Evolutionary conservation across 2,329 filamentous ascomycete species (phyloP).

Genomic region (Dactylellina haptotyla): DNA sequence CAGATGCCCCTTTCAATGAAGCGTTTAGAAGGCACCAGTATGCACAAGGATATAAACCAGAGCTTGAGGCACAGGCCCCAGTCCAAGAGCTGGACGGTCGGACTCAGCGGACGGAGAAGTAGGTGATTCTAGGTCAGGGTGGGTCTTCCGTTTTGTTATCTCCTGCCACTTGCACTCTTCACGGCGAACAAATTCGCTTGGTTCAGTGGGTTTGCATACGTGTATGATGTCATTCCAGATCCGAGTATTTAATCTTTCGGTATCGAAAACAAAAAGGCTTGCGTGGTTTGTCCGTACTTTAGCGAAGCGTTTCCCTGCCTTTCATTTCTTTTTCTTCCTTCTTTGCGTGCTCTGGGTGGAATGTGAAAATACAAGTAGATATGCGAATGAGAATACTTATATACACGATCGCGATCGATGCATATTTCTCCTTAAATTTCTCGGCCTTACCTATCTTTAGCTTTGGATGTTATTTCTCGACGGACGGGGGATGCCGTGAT

Average conservation of each 20-base stretch:
- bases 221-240: constrained; percentile 31
- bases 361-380: background rate
- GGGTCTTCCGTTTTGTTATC: constrained; percentile 7
- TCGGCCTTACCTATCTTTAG: too few species aligned
- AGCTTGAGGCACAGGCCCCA: too few species aligned
- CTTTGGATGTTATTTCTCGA: too few species aligned
- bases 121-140: background rate
- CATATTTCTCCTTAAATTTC: too few species aligned
- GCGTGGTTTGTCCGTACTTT: constrained; percentile 13
- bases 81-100: constrained; percentile 17
- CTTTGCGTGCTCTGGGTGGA: background rate
- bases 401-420: too few species aligned
- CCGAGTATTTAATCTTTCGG: background rate
- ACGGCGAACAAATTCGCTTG: background rate
- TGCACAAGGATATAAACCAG: too few species aligned
- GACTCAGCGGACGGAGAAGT: background rate
- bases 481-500: too few species aligned
- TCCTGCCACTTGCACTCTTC: too few species aligned
- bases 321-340: background rate
- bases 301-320: too few species aligned
- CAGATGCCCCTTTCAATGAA: too few species aligned
- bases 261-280: constrained; percentile 8
- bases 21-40: too few species aligned
- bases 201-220: constrained; percentile 2
- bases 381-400: too few species aligned